Percentiles rank a stretch among this genome's conserved stretches.
These are phyloP conservation scores for Starmera pachycereana DNA, from an alignment of 805 yeast species.

Conservation along the genomic window DNA sequence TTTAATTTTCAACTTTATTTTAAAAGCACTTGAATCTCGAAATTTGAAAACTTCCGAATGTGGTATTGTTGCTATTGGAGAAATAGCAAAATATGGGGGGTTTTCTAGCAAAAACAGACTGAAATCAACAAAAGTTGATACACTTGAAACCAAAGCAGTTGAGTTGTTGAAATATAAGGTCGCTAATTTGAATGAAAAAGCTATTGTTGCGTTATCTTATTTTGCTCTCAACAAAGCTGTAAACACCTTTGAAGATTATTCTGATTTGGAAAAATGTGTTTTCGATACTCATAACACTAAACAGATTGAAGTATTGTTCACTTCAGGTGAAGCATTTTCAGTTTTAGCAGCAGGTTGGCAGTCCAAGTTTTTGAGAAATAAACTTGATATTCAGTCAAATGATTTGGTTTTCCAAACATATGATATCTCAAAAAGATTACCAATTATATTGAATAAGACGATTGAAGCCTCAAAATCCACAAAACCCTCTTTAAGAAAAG, in stretches of 20 bases:
- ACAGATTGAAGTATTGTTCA: constrained; percentile 65
- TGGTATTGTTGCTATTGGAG: constrained; percentile 20
- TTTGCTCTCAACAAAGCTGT: constrained; percentile 31
- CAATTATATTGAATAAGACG: constrained; percentile 34
- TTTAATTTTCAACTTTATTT: not conserved
- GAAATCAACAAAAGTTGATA: constrained; percentile 9
- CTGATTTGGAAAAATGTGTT: constrained; percentile 27
- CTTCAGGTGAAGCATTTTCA: constrained; percentile 77
- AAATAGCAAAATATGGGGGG: constrained; percentile 30
- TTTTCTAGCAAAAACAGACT: constrained; percentile 7
- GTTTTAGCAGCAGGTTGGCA: constrained; percentile 69
- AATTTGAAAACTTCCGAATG: constrained; percentile 4
- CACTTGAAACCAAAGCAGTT: constrained; percentile 17
- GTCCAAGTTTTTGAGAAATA: constrained; percentile 41
- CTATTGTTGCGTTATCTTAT: constrained; percentile 46
- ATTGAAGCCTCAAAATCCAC: constrained; percentile 47
- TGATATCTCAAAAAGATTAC: constrained; percentile 7
- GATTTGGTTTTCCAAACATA: constrained; percentile 1
- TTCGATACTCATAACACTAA: constrained; percentile 54
- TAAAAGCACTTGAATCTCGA: constrained; percentile 5
- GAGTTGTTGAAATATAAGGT: constrained; percentile 28
- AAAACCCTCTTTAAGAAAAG: constrained; percentile 64
- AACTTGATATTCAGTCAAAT: constrained; percentile 43
- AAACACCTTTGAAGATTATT: constrained; percentile 18
- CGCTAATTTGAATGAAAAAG: constrained; percentile 47